Evolutionary conservation across 2,329 filamentous ascomycete species (phyloP), one percentile per base, ranked within the genome.

Genomic region (Spiromastix sp.): DNA sequence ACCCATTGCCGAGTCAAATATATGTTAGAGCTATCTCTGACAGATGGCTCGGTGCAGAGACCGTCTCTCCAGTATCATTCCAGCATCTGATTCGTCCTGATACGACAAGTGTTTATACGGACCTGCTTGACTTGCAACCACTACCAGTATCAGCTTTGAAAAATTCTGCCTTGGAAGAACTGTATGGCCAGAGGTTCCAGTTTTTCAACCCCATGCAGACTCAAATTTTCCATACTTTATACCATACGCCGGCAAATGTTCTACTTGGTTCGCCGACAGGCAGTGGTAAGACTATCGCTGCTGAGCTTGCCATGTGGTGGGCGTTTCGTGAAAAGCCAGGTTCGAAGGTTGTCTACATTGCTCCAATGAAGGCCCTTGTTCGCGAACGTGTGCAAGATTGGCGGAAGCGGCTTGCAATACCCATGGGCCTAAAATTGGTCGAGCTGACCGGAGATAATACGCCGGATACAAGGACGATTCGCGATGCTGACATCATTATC

Each of bases 191-290:
- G 54, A 76, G 86, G 20, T 98, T 98, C 59, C 81, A 91, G 45
- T 98, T 81, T 60, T 98, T 98, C 70, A 98, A 98, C 54, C 91
- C 91, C 0, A 96, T 98, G 93, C 91, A 98, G 59, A 96, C 91
- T 0, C 91, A 98, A 52, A 85, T 98, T 34, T 98, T 98, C 61
- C 91, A 98, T 52, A 89, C 85, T 10, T 72, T 98, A 21, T 98
- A 98, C 47, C 81, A 96, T 55, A 95, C 91, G 0, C 62, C 82
- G 5, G 81, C 84, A 30, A 98, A 98, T 52, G 87, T 98, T 4
- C 72, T 98, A 3, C 72, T 98, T 6, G 91, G 93, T 5, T 96
- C 91, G 2, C 93, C 91, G 0, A 98, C 93, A 0, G 91, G 91
- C 39, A 94, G 86, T 68, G 91, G 91, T 39, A 98, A 98, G 67